These are phyloP conservation scores for Bothriochloa decipiens DNA, from an alignment of 176 grass and related monocot genomes.

Conservation along the genomic window DNA sequence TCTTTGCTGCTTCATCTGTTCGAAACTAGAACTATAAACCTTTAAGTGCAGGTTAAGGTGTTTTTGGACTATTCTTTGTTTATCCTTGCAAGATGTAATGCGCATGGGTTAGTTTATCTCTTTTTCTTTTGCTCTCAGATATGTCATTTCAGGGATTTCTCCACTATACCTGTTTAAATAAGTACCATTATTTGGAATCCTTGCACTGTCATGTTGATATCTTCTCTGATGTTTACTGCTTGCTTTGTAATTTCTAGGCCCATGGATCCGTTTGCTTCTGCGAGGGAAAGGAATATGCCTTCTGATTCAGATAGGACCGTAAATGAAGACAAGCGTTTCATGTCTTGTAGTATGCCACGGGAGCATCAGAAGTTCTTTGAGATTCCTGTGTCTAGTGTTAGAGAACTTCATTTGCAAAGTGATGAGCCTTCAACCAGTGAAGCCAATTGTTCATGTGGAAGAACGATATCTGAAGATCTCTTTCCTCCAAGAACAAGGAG, in stretches of 20 bases:
- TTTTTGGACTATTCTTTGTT: conserved; percentile 2
- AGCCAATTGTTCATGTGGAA: conserved; percentile 44
- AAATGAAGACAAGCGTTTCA: conserved; percentile 54
- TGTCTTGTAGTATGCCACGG: conserved; percentile 50
- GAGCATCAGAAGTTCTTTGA: conserved; percentile 55
- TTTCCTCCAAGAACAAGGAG: conserved; percentile 61
- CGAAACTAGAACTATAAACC: neutral
- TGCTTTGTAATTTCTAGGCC: conserved; percentile 49
- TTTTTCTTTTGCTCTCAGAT: conserved; percentile 7
- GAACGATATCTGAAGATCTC: conserved; percentile 60
- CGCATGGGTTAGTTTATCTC: neutral
- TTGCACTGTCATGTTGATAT: neutral
- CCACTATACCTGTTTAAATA: neutral
- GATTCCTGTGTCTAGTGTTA: conserved; percentile 42
- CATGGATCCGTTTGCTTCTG: conserved; percentile 47
- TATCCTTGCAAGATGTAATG: conserved; percentile 23
- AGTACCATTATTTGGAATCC: neutral
- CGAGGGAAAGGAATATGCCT: conserved; percentile 50
- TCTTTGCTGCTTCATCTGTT: neutral
- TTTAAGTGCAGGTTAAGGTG: conserved; percentile 4
- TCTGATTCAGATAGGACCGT: conserved; percentile 41
- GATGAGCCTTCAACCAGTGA: conserved; percentile 55
- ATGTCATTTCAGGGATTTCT: neutral
- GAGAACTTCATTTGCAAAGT: conserved; percentile 49
- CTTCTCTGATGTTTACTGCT: conserved; percentile 29